A percentile compares a stretch with the other conserved stretches of the same genome.
phyloP scores from a whole-genome alignment of 371 early-diverging fungal species.

The Mucor saturninus region DNA sequence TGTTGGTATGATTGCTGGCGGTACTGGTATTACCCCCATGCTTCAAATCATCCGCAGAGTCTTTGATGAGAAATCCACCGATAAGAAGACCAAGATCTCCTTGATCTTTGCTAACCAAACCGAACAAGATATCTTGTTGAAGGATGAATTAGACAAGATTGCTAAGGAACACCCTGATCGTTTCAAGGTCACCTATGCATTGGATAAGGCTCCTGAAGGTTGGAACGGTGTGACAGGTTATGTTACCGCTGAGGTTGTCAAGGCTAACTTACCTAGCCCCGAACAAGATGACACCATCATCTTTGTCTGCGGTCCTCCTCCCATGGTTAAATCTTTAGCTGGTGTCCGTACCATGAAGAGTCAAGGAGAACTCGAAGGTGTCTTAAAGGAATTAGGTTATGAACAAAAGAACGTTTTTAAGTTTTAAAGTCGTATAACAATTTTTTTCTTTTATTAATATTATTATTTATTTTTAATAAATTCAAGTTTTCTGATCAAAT shows the following conservation, averaged over 20 bases:
- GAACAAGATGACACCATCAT: slow-evolving; percentile 63
- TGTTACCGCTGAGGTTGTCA: slow-evolving; percentile 70
- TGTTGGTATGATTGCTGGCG: slow-evolving; percentile 87
- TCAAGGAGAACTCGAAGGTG: slow-evolving; percentile 86
- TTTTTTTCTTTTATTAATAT: background rate
- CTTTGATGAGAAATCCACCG: slow-evolving; percentile 63
- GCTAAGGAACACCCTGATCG: slow-evolving; percentile 75
- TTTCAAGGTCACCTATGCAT: slow-evolving; percentile 78
- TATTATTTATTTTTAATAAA: background rate
- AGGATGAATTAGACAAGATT: slow-evolving; percentile 74
- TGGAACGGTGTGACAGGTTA: slow-evolving; percentile 78
- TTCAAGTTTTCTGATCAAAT: slow-evolving; percentile 11
- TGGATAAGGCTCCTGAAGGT: slow-evolving; percentile 72
- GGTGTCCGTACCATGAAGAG: slow-evolving; percentile 85
- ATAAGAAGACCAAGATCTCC: slow-evolving; percentile 83
- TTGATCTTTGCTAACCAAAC: slow-evolving; percentile 89
- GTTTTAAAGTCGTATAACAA: slow-evolving; percentile 57
- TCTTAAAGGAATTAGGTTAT: slow-evolving; percentile 88
- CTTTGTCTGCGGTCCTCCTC: slow-evolving; percentile 90
- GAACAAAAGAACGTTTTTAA: slow-evolving; percentile 82
- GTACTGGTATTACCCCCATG: slow-evolving; percentile 96
- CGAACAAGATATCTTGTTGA: slow-evolving; percentile 86
- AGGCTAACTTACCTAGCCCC: slow-evolving; percentile 68
- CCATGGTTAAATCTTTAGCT: slow-evolving; percentile 77
- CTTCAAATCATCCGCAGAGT: slow-evolving; percentile 76